These are phyloP conservation scores for Penicillium salamii DNA, from an alignment of 495 filamentous ascomycete species.

Conservation along the genomic window DNA sequence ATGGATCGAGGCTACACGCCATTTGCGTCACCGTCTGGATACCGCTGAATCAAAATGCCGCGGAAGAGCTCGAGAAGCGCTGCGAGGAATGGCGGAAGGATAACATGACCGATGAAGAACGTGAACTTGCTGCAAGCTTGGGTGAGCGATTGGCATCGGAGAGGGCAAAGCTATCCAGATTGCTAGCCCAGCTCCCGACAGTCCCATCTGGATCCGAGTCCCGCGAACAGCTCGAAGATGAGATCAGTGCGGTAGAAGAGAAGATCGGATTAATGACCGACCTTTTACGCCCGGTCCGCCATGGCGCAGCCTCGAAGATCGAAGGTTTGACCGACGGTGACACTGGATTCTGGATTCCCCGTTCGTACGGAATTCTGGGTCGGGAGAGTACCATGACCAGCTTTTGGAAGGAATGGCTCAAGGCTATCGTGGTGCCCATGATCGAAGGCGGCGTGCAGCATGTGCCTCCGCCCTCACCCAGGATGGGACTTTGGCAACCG, in stretches of 20 bases:
- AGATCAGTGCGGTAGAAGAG: conserved; percentile 94
- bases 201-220: conserved; percentile 75
- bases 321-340: conserved; percentile 95
- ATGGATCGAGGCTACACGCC: conserved; percentile 87
- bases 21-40: conserved; percentile 93
- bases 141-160: conserved; percentile 88
- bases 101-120: conserved; percentile 95
- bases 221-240: conserved; percentile 82
- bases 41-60: conserved; percentile 74
- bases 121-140: conserved; percentile 88
- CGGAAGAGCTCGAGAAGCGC: conserved; percentile 83
- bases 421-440: conserved; percentile 91
- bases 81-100: conserved; percentile 92
- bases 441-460: conserved; percentile 79
- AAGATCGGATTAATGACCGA: conserved; percentile 97
- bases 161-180: conserved; percentile 81
- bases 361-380: conserved; percentile 90
- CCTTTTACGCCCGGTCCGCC: conserved; percentile 85
- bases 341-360: conserved; percentile 93
- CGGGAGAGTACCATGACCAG: conserved; percentile 77
- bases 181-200: conserved; percentile 77
- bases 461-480: conserved; percentile 83
- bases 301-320: conserved; percentile 94
- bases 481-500: conserved; percentile 93
- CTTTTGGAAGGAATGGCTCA: conserved; percentile 99